Evolutionary conservation across 805 yeast species (phyloP).

Genomic region (Phaffomyces antillensis): DNA sequence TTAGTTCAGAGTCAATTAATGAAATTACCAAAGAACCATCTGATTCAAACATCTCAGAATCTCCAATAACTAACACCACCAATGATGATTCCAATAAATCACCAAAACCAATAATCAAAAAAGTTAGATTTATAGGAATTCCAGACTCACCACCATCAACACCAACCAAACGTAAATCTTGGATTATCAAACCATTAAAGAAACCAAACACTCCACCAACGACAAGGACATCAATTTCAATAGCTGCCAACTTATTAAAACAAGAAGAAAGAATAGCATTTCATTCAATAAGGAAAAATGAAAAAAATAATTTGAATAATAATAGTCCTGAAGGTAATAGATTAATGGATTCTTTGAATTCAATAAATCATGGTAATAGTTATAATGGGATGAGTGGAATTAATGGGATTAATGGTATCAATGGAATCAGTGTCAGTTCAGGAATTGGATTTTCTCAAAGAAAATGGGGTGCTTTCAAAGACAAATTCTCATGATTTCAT

Average conservation of each 20-base stretch:
- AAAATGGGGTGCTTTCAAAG: too few relatives aligned
- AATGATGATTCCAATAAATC: neutral
- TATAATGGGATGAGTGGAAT: too few relatives aligned
- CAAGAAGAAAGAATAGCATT: constrained; percentile 20
- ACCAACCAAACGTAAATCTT: constrained; percentile 9
- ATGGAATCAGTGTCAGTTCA: too few relatives aligned
- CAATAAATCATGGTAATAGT: too few relatives aligned
- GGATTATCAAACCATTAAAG: neutral
- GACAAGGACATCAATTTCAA: constrained; percentile 10
- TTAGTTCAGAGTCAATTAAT: too few relatives aligned
- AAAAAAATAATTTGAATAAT: neutral
- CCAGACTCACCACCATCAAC: constrained; percentile 12
- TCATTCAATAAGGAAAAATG: constrained; percentile 17
- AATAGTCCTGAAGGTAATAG: too few relatives aligned
- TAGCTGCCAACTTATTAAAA: constrained; percentile 19
- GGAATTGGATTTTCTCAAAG: too few relatives aligned
- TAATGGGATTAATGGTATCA: too few relatives aligned
- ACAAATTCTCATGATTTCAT: constrained; percentile 11
- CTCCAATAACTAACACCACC: too few relatives aligned
- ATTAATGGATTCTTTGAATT: too few relatives aligned
- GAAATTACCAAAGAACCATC: neutral
- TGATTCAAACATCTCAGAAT: too few relatives aligned
- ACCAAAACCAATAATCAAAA: constrained; percentile 12
- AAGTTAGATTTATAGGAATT: constrained; percentile 23
- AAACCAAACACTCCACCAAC: neutral